Evolutionary conservation across 352 stramenopile genomes (phyloP), one percentile per base, ranked within the genome.

Genomic region (Peronospora belbahrii): DNA sequence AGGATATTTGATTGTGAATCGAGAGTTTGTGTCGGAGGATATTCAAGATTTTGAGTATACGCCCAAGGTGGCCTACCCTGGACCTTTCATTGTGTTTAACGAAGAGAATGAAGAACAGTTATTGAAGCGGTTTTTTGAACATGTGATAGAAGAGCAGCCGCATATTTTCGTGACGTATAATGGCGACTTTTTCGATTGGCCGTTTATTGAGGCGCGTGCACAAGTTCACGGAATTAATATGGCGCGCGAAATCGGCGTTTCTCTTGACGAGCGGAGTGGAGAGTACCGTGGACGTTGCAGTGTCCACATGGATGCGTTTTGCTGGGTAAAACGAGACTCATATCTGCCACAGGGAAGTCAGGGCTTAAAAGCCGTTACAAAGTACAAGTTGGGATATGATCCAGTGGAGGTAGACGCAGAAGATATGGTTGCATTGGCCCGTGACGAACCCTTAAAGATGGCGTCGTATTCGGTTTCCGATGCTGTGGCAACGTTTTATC

Each of bases 101-200:
- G 94, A 98, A 57, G 50, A 64, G 1, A 81, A 91, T 44, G 87
- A 97, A 47, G 63, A 83, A 40, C 60, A 67, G 14, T 39, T 95
- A 24, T 64, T 98, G 6, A 70, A 76, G 6, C 71, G 82, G 5
- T 98, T 97, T 50, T 88, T 97, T 22, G 60, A 83, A 4, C 93
- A 98, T 39, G 82, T 96, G 34, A 64, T 91, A 31, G 85, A 95
- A 20, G 61, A 89, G n/a, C 76, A 85, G 38, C 97, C 97, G 14
- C 95, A 99, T 67, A 97, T 99, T 65, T 98, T 98, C 48, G 96
- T 99, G 17, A 99, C 96, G 9, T 99, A 99, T 72, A 99, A 99
- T 76, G 97, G 97, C 33, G 97, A 99, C 62, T 98, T 96, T 50
- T 99, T 99, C 67, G 97, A 99, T 85, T 99, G 95, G 95, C 96